Conservation (phyloP, 2,329 filamentous ascomycete species). For the Arthrobotrys iridis region DNA sequence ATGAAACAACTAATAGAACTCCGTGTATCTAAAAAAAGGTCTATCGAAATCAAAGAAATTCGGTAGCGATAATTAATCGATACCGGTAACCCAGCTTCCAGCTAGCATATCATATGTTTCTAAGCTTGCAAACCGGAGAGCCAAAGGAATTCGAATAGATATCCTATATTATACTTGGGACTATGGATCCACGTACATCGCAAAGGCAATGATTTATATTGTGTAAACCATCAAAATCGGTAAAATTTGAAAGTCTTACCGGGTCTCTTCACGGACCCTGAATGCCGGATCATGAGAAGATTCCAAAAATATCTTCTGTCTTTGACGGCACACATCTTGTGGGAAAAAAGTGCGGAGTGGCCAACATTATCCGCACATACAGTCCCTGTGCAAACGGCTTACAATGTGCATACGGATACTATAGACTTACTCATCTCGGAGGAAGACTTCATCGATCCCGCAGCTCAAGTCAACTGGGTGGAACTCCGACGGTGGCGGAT, state of each 20-base stretch:
- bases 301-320: constrained; percentile 2
- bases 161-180: too few relatives aligned
- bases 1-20: not conserved
- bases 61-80: not conserved
- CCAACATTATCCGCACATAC: not conserved
- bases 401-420: not conserved
- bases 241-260: too few relatives aligned
- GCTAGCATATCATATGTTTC: too few relatives aligned
- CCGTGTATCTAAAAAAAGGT: constrained; percentile 3
- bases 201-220: too few relatives aligned
- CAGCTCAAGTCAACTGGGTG: not conserved
- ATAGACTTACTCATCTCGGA: not conserved
- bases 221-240: too few relatives aligned
- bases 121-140: too few relatives aligned
- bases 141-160: too few relatives aligned
- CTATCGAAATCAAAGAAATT: not conserved
- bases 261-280: too few relatives aligned
- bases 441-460: not conserved
- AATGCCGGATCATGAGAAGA: too few relatives aligned
- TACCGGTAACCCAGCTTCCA: too few relatives aligned
- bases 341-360: not conserved
- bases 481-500: too few relatives aligned
- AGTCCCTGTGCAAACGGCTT: not conserved
- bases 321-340: not conserved
- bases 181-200: too few relatives aligned